Evolutionary conservation across 2,329 filamentous ascomycete genomes (phyloP), one percentile per base, ranked within the genome.

Genomic region (Penicillium fuscoglaucum): DNA sequence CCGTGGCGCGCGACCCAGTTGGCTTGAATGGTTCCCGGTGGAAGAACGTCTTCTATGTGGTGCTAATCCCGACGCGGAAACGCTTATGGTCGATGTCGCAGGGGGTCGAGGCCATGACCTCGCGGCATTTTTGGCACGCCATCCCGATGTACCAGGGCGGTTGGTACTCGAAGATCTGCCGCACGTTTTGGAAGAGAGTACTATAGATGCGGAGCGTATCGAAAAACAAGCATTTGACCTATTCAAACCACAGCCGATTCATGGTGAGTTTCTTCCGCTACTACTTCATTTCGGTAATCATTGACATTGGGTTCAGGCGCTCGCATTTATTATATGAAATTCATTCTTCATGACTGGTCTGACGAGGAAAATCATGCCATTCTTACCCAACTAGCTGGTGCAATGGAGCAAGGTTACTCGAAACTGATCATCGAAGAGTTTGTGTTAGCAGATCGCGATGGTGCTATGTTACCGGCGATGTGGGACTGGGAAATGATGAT

Each of bases 351-450:
- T 58, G 74, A 79, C 59, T 76, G 70, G 64, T 68, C 70, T 1
- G 75, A 78, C 37, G 62, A 73, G 7, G 65, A 72, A 28, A 69
- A 63, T 15, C 57, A 57, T 1, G 26, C 35, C 0, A 75, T 79
- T 6, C 67, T 77, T 33, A 62, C 61, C 4, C 60, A 73, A 8
- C 58, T 74, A 4, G 58, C 56, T 1, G 45, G 59, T 1, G 76
- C 74, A 2, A 71, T 78, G 63, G 65, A 57, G 6, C 62, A 61
- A 8, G 68, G 72, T 0, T 72, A 74, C 9, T 78, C 76, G 0
- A 65, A 68, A 17, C 66, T 79, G 3, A 54, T 80, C 1, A 73
- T 80, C 43, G 72, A 76, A 29, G 78, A 79, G 24, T 70, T 77
- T 35, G 70, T 77, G 4, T 55, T 78, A 2, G 70, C 74, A 1